Base-by-base conservation (phyloP, 345 rosid genomes). In the Salix suchowensis region DNA sequence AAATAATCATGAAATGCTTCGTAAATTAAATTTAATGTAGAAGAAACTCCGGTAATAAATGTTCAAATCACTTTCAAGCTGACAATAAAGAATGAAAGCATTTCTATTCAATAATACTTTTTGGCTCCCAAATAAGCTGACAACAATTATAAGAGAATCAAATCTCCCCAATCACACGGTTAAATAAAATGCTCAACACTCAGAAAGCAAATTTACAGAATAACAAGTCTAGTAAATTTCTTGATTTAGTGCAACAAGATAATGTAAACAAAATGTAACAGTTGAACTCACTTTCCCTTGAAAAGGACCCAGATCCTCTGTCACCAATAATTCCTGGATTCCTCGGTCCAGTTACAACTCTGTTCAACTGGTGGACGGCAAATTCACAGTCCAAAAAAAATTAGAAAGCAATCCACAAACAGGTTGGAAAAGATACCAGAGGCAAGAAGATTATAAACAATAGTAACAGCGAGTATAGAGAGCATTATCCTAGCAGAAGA, bases 271-370 rank as follows among this genome's bases (percentile, higher is more conserved):
- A 50, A 18, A 8, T 16, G 67, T 30, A 70, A 65, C 21, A 61
- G 13, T 68, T 79, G 7, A 82, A 89, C 98, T 95, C 81, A 95
- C 98, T 95, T 92, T 95, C 98, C 82, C 98, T 90, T 26, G 98
- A 95, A 85, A 95, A 93, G 12, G 98, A 93, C 24, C 97, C 94
- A 50, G 98, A 95, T 78, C 93, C 90, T 86, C 96, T 86, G 70
- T 95, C 98, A 71, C 98, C 98, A 81, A 93, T 95, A 24, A 95
- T 91, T 78, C 98, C 98, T 23, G 89, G 96, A 85, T 95, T 87
- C 82, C 89, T 90, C 71, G 98, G 98, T 55, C 98, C 98, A 1
- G 91, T 82, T n/a, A 95, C 97, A 83, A 84, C 90, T 86, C 98
- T 88, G 84, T 93, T 95, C 87, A 95, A 82, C 98, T 95, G 67